phyloP scores from a whole-genome alignment of 2,329 filamentous ascomycete species.

The Nigrospora sphaerica region DNA sequence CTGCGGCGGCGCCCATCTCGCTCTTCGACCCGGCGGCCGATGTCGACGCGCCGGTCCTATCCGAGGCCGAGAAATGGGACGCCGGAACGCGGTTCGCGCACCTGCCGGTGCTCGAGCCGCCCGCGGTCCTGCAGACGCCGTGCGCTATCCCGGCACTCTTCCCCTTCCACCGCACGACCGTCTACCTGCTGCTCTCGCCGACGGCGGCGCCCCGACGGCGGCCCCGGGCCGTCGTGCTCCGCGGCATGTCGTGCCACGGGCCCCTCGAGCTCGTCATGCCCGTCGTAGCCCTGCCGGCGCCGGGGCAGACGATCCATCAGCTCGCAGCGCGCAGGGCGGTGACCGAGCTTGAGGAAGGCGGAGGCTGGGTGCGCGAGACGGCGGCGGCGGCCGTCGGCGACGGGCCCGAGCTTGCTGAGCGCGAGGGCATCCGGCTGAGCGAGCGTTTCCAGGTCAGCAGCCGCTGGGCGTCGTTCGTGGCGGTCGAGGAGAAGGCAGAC shows the following conservation, averaged over 20 bases:
- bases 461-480: conserved; percentile 69
- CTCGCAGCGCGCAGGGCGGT: conserved; percentile 63
- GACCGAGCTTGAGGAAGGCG: conserved; percentile 61
- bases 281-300: conserved; percentile 38
- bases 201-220: conserved; percentile 29
- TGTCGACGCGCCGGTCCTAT: conserved; percentile 22
- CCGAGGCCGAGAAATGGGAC: conserved; percentile 5
- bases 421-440: conserved; percentile 60
- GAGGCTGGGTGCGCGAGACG: conserved; percentile 56
- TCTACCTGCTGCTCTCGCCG: conserved; percentile 59
- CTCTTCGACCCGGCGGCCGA: conserved; percentile 48
- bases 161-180: conserved; percentile 56
- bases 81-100: conserved; percentile 33
- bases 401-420: conserved; percentile 50
- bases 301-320: conserved; percentile 56
- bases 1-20: conserved; percentile 40
- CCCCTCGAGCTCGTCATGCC: conserved; percentile 60
- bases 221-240: conserved; percentile 50
- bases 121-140: conserved; percentile 58
- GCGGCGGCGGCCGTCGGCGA: conserved; percentile 34
- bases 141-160: conserved; percentile 57
- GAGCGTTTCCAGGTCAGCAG: conserved; percentile 59
- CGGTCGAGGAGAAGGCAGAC: conserved; percentile 40
- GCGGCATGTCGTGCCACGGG: conserved; percentile 47
- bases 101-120: conserved; percentile 43